Conservation (phyloP, 352 stramenopile species). For the Globisporangium megalacanthum region DNA sequence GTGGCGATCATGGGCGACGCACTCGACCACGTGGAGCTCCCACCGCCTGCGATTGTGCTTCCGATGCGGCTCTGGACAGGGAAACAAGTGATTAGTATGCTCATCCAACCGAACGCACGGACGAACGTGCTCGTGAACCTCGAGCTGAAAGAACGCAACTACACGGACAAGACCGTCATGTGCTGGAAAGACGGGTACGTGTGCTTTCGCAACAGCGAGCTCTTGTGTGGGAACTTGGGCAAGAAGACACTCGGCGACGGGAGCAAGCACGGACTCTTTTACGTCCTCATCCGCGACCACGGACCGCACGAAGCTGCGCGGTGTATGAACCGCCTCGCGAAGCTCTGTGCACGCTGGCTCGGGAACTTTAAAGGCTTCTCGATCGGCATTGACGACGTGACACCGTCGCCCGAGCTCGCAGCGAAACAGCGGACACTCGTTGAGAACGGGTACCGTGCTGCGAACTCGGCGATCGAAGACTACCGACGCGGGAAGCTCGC, state of each 20-base stretch:
- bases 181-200: constrained; percentile 98
- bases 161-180: constrained; percentile 92
- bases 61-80: constrained; percentile 95
- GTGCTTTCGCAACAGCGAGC: constrained; percentile 95
- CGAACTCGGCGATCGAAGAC: constrained; percentile 90
- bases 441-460: constrained; percentile 75
- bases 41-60: constrained; percentile 61
- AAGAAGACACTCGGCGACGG: constrained; percentile 99
- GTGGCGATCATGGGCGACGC: constrained; percentile 95
- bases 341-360: constrained; percentile 97
- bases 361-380: constrained; percentile 97
- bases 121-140: constrained; percentile 80
- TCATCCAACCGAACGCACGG: constrained; percentile 87
- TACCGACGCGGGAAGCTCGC: constrained; percentile 93
- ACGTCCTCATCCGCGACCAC: constrained; percentile 97
- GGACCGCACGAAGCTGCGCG: constrained; percentile 87
- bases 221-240: constrained; percentile 97
- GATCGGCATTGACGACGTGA: constrained; percentile 99
- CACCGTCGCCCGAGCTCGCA: constrained; percentile 91
- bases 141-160: constrained; percentile 96
- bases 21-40: constrained; percentile 92
- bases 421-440: constrained; percentile 95
- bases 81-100: constrained; percentile 94
- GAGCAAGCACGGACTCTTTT: constrained; percentile 98
- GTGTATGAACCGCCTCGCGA: constrained; percentile 98